Percentiles rank a stretch among this genome's conserved stretches.
Evolutionary conservation across 106 monocot genomes (phyloP).

Genomic region (Acorus calamus): DNA sequence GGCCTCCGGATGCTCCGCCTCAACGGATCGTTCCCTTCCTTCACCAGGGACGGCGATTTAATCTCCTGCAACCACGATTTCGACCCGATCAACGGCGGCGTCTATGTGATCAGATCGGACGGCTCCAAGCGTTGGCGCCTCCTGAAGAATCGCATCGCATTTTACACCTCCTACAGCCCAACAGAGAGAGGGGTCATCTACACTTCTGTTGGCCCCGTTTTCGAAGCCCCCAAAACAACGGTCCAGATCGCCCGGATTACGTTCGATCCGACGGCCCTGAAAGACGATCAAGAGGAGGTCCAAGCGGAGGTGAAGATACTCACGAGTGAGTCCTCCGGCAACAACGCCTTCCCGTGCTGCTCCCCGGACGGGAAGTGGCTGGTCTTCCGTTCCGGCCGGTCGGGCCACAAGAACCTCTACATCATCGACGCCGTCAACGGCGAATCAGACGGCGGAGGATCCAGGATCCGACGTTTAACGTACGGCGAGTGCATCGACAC

Average conservation of each 20-base stretch:
- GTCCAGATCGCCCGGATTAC: constrained; percentile 60
- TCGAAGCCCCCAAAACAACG: constrained; percentile 34
- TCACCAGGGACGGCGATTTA: constrained; percentile 11
- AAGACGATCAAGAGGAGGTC: constrained; percentile 8
- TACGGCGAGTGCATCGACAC: constrained; percentile 83
- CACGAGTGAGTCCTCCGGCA: constrained; percentile 41
- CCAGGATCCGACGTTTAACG: constrained; percentile 27
- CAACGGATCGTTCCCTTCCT: constrained; percentile 15
- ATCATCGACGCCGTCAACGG: constrained; percentile 58
- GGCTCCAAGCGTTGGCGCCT: constrained; percentile 52
- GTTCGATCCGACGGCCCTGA: constrained; percentile 40
- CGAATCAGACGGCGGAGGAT: constrained; percentile 25
- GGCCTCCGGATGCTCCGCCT: constrained; percentile 12
- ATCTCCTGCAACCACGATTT: neutral
- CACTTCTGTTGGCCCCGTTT: constrained; percentile 69
- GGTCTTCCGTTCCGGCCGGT: constrained; percentile 80
- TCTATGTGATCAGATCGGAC: constrained; percentile 42
- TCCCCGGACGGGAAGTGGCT: constrained; percentile 72
- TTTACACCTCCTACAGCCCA: constrained; percentile 71
- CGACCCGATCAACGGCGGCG: constrained; percentile 4
- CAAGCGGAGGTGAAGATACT: constrained; percentile 38
- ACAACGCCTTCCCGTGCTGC: constrained; percentile 79
- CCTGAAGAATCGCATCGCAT: constrained; percentile 25
- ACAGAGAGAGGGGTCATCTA: constrained; percentile 53
- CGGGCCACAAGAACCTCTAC: constrained; percentile 77